Evolutionary conservation across 148 eudicot genomes (phyloP).

Genomic region (Cornus florida): DNA sequence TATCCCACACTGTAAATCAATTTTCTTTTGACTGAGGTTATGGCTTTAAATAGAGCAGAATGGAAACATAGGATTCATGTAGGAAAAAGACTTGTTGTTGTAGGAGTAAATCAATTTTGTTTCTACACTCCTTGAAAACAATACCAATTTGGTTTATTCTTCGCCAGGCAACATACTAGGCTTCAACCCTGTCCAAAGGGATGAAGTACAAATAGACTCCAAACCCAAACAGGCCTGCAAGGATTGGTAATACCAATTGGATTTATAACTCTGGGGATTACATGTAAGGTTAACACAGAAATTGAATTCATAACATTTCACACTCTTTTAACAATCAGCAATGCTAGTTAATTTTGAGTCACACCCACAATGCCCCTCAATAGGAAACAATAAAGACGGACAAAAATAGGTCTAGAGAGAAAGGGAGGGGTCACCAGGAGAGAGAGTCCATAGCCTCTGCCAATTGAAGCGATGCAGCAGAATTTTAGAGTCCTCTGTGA

Average conservation of each 20-base stretch:
- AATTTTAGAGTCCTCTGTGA: slow-evolving; percentile 89
- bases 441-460: slow-evolving; percentile 92
- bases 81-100: too few relatives aligned
- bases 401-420: background rate
- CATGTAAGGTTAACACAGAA: background rate
- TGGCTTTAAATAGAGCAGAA: too few relatives aligned
- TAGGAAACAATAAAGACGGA: background rate
- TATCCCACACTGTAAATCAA: background rate
- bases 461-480: slow-evolving; percentile 95
- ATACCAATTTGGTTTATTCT: background rate
- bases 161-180: too few relatives aligned
- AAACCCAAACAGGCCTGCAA: too few relatives aligned
- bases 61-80: too few relatives aligned
- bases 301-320: background rate
- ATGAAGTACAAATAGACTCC: too few relatives aligned
- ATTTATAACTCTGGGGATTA: background rate
- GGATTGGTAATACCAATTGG: background rate
- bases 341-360: too few relatives aligned
- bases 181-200: too few relatives aligned
- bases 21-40: background rate
- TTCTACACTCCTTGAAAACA: background rate
- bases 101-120: too few relatives aligned
- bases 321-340: background rate
- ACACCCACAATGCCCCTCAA: too few relatives aligned
- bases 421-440: slow-evolving; percentile 54